Percentiles rank a stretch among this genome's conserved stretches.
These are phyloP conservation scores for Tricholoma sp. DNA, from an alignment of 768 basidiomycete genomes.

Conservation along the genomic window DNA sequence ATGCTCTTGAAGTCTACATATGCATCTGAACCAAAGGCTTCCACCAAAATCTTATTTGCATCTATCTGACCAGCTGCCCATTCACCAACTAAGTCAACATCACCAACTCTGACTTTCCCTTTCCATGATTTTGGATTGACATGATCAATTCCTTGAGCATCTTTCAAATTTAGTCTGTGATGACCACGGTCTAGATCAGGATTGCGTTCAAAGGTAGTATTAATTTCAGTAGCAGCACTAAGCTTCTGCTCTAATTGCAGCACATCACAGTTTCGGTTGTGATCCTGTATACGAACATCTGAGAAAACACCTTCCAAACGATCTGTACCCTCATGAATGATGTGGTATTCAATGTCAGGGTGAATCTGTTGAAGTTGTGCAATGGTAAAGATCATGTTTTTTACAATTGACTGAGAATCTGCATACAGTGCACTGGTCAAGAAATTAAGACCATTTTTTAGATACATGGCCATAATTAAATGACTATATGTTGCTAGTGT, in stretches of 20 bases:
- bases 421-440: conserved; percentile 19
- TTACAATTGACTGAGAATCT: conserved; percentile 21
- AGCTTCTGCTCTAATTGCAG: conserved; percentile 18
- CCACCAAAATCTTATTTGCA: not conserved
- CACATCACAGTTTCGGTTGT: conserved; percentile 18
- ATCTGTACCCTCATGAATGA: conserved; percentile 21
- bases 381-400: conserved; percentile 18
- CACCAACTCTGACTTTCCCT: not conserved
- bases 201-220: conserved; percentile 5
- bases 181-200: not conserved
- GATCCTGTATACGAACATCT: conserved; percentile 16
- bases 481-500: not conserved
- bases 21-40: not conserved
- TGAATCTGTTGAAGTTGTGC: conserved; percentile 14
- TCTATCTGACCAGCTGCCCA: not conserved
- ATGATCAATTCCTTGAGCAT: not conserved
- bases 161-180: not conserved
- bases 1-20: not conserved
- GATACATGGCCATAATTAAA: conserved; percentile 9
- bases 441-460: conserved; percentile 10
- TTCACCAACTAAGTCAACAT: not conserved
- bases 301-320: conserved; percentile 22
- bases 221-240: conserved; percentile 12
- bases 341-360: conserved; percentile 6
- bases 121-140: conserved; percentile 3